phyloP scores from a whole-genome alignment of 2,329 filamentous ascomycete species.

The Fusarium nelsonii region DNA sequence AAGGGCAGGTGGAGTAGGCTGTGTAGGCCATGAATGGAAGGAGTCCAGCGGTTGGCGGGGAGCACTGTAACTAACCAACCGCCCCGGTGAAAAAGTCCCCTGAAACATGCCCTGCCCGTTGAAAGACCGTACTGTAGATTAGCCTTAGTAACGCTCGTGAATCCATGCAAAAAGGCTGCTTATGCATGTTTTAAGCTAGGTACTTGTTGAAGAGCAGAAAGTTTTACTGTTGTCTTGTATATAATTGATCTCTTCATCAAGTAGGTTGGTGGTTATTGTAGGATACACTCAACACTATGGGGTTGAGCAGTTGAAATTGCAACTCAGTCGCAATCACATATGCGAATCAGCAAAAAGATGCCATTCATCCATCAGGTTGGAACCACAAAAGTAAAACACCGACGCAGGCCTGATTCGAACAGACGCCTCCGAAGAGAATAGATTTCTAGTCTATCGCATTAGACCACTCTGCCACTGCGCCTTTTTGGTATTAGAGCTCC shows the following conservation, averaged over 20 bases:
- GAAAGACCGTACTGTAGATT: neutral
- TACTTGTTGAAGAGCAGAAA: neutral
- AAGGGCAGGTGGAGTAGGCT: slow-evolving; percentile 3
- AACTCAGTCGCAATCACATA: neutral
- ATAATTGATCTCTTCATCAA: neutral
- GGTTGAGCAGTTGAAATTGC: neutral
- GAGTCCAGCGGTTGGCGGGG: slow-evolving; percentile 10
- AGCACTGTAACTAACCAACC: neutral
- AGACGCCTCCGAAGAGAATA: slow-evolving; percentile 39
- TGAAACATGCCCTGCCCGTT: slow-evolving; percentile 6
- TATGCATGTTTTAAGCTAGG: neutral
- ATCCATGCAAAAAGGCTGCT: neutral
- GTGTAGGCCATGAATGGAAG: slow-evolving; percentile 3
- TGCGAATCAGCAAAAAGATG: neutral
- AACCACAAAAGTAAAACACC: slow-evolving; percentile 11
- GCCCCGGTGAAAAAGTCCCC: slow-evolving; percentile 5
- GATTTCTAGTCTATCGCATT: slow-evolving; percentile 41
- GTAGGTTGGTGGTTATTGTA: neutral
- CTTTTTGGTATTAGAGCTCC: neutral
- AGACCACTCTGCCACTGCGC: slow-evolving; percentile 40
- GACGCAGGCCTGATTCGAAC: slow-evolving; percentile 40
- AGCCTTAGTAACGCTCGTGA: neutral
- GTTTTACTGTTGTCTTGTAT: too few species aligned
- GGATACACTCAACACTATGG: neutral
- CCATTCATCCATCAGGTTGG: fast-evolving